A percentile compares a stretch with the other conserved stretches of the same genome.
Evolutionary conservation across 1,284 basidiomycete genomes (phyloP).

Genomic region (Ceratobasidium sp.): DNA sequence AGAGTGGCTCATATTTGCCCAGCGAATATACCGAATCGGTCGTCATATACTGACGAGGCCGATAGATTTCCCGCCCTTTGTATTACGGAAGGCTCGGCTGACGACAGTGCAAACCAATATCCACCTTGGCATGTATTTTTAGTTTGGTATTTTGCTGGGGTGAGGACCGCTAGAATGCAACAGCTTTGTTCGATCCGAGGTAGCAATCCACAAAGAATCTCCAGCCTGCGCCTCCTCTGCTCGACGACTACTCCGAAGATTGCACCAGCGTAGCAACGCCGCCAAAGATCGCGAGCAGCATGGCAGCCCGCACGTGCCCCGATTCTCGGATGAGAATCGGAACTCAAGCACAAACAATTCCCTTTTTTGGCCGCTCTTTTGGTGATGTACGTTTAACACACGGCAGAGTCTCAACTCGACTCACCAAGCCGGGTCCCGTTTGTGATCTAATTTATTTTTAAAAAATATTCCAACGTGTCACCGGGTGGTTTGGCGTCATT

Average conservation of each 20-base stretch:
- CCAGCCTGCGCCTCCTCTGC: background rate
- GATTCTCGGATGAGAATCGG: background rate
- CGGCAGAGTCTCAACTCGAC: background rate
- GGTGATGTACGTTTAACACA: background rate
- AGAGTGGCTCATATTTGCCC: conserved; percentile 12
- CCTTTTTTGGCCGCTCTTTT: background rate
- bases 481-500: background rate
- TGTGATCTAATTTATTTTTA: background rate
- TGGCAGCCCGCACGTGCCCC: background rate
- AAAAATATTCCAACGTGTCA: background rate
- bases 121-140: conserved; percentile 8
- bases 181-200: background rate
- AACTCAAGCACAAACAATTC: background rate
- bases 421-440: background rate
- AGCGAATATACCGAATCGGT: conserved; percentile 13
- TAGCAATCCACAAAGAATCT: background rate
- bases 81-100: conserved; percentile 10
- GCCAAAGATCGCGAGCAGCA: background rate
- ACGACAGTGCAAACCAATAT: conserved; percentile 8
- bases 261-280: conserved; percentile 5
- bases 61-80: conserved; percentile 13
- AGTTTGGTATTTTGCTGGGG: background rate
- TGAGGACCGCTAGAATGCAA: conserved; percentile 1
- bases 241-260: background rate
- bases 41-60: conserved; percentile 13